Percentiles rank a stretch among this genome's conserved stretches.
Evolutionary conservation across 2,329 filamentous ascomycete species (phyloP).

Genomic region (Berkeleyomyces basicola): DNA sequence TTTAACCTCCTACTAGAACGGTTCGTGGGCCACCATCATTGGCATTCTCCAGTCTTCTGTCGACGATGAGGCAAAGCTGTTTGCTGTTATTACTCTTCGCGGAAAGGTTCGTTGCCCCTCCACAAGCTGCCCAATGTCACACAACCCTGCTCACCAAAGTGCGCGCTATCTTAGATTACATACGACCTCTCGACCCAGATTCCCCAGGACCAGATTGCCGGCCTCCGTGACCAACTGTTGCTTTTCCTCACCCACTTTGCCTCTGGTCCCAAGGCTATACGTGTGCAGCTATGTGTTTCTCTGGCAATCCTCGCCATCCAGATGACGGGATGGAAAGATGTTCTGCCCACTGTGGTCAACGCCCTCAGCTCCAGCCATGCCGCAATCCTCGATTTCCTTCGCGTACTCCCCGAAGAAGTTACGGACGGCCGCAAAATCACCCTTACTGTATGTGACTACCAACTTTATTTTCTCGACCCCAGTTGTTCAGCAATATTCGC

Average conservation of each 20-base stretch:
- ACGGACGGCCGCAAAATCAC: slow-evolving; percentile 99
- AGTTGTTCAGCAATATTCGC: background rate
- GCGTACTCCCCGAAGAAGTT: slow-evolving; percentile 94
- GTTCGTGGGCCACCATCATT: slow-evolving; percentile 82
- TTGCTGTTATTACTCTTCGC: slow-evolving; percentile 91
- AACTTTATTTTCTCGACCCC: slow-evolving; percentile 18
- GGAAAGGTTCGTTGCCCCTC: slow-evolving; percentile 55
- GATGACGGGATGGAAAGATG: slow-evolving; percentile 91
- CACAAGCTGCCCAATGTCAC: background rate
- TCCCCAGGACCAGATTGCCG: slow-evolving; percentile 53
- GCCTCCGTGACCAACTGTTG: slow-evolving; percentile 71
- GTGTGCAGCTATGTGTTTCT: slow-evolving; percentile 88
- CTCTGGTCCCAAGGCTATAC: slow-evolving; percentile 64
- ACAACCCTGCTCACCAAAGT: background rate
- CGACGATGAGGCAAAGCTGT: slow-evolving; percentile 74
- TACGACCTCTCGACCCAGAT: slow-evolving; percentile 84
- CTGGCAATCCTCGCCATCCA: slow-evolving; percentile 89
- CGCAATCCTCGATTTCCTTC: slow-evolving; percentile 87
- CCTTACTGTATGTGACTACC: slow-evolving; percentile 75
- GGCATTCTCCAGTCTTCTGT: slow-evolving; percentile 69
- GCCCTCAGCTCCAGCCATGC: slow-evolving; percentile 65
- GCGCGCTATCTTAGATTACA: slow-evolving; percentile 50
- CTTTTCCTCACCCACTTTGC: slow-evolving; percentile 67
- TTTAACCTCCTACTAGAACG: slow-evolving; percentile 40
- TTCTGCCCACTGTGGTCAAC: slow-evolving; percentile 64